phyloP scores from a whole-genome alignment of 116 monocot species.

The Posidonia oceanica region DNA sequence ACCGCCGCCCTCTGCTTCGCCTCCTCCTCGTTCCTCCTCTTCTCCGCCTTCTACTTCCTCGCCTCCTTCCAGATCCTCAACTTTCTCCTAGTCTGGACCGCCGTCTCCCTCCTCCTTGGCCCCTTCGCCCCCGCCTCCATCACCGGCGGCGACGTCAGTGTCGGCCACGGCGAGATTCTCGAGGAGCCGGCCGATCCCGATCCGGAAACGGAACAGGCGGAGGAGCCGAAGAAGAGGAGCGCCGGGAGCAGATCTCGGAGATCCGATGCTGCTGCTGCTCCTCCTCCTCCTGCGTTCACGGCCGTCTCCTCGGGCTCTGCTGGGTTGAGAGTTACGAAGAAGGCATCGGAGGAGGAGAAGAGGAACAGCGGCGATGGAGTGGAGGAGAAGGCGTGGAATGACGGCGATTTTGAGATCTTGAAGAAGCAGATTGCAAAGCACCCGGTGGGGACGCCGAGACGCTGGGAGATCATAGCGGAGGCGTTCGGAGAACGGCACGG shows the following conservation, averaged over 20 bases:
- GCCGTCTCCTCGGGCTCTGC: not conserved
- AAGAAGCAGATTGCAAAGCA: conserved; percentile 78
- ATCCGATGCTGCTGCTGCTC: not conserved
- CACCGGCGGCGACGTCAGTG: conserved; percentile 65
- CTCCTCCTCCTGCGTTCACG: not conserved
- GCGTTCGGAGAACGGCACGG: conserved; percentile 51
- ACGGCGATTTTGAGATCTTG: conserved; percentile 60
- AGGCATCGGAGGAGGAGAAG: not conserved
- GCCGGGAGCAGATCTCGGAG: not conserved
- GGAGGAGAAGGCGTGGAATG: conserved; percentile 56
- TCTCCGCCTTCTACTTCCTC: conserved; percentile 18
- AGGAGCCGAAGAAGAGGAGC: conserved; percentile 11
- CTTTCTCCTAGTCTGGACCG: conserved; percentile 55
- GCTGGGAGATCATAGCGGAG: conserved; percentile 81
- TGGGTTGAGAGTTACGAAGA: not conserved
- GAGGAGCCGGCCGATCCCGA: conserved; percentile 11
- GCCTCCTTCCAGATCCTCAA: conserved; percentile 17
- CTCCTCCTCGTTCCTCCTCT: conserved; percentile 19
- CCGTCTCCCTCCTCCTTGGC: conserved; percentile 61
- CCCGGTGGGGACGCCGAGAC: conserved; percentile 56
- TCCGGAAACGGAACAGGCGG: conserved; percentile 3
- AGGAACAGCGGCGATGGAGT: conserved; percentile 1
- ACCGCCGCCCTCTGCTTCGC: conserved; percentile 34
- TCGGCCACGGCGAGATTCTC: conserved; percentile 53
- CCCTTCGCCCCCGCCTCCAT: conserved; percentile 67